Evolutionary conservation across 805 yeast species (phyloP).

Genomic region (Tetrapisispora fleetii): DNA sequence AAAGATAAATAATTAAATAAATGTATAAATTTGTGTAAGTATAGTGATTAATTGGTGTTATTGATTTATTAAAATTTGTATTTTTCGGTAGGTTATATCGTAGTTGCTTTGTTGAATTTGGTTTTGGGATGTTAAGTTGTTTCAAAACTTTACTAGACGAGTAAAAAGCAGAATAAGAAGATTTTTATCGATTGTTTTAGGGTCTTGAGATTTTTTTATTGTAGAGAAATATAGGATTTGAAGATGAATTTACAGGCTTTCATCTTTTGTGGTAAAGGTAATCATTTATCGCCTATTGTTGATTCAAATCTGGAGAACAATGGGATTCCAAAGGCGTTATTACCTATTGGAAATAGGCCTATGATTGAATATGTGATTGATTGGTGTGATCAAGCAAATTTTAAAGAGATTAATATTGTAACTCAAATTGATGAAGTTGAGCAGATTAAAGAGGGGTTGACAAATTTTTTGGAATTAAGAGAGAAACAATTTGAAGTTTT

Average conservation of each 20-base stretch:
- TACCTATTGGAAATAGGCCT: constrained; percentile 85
- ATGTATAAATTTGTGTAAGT: too few species aligned
- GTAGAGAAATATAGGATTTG: not conserved
- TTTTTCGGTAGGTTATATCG: too few species aligned
- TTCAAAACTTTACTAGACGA: too few species aligned
- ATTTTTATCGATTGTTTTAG: too few species aligned
- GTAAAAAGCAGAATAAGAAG: too few species aligned
- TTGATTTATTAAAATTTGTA: too few species aligned
- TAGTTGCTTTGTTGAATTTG: too few species aligned
- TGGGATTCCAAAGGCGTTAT: constrained; percentile 66
- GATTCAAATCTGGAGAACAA: constrained; percentile 12
- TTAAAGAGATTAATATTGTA: constrained; percentile 58
- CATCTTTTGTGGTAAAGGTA: constrained; percentile 81
- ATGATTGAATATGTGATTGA: constrained; percentile 79
- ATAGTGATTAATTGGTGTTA: too few species aligned
- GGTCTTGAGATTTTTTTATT: too few species aligned
- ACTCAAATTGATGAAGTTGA: constrained; percentile 39
- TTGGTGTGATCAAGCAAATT: constrained; percentile 87
- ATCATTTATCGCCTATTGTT: constrained; percentile 54
- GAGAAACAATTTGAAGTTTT: constrained; percentile 24
- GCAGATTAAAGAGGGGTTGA: constrained; percentile 39
- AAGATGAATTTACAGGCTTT: constrained; percentile 88
- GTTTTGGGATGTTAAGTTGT: too few species aligned
- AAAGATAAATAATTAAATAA: too few species aligned
- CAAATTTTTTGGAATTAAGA: constrained; percentile 37